Percentiles rank a stretch among this genome's conserved stretches.
These are phyloP conservation scores for Secale cereale DNA, from an alignment of 176 grass and related monocot species.

Conservation along the genomic window DNA sequence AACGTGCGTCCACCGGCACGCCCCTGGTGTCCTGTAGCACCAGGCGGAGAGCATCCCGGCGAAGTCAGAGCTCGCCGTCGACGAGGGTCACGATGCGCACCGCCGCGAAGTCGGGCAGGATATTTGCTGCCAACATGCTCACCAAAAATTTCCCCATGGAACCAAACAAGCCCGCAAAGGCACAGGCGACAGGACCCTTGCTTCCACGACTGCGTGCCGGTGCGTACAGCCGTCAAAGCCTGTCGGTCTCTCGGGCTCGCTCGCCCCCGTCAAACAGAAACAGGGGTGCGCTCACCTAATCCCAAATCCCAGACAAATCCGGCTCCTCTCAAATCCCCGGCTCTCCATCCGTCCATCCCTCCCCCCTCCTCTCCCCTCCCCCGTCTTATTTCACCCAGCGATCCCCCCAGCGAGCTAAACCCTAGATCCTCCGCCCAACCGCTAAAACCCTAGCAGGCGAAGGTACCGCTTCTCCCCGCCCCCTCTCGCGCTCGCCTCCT, in stretches of 20 bases:
- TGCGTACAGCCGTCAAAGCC: not conserved
- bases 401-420: slow-evolving; percentile 8
- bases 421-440: slow-evolving; percentile 16
- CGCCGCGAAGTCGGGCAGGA: no score
- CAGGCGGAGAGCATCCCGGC: no score
- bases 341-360: not conserved
- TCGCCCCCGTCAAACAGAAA: not conserved
- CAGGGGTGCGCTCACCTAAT: not conserved
- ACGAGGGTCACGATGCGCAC: no score
- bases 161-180: no score
- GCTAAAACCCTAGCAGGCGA: slow-evolving; percentile 4
- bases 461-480: not conserved
- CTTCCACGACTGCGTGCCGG: no score
- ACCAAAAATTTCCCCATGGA: no score
- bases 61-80: no score
- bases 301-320: not conserved
- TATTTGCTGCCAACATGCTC: no score
- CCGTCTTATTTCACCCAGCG: not conserved
- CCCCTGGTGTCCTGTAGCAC: no score
- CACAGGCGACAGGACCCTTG: no score
- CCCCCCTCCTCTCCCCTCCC: not conserved
- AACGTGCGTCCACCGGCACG: no score
- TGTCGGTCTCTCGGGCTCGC: not conserved
- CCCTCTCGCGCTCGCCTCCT: not conserved
- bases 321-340: not conserved